Conservation (phyloP, 2,329 filamentous ascomycete genomes). For the Fusarium brevicatenulatum region DNA sequence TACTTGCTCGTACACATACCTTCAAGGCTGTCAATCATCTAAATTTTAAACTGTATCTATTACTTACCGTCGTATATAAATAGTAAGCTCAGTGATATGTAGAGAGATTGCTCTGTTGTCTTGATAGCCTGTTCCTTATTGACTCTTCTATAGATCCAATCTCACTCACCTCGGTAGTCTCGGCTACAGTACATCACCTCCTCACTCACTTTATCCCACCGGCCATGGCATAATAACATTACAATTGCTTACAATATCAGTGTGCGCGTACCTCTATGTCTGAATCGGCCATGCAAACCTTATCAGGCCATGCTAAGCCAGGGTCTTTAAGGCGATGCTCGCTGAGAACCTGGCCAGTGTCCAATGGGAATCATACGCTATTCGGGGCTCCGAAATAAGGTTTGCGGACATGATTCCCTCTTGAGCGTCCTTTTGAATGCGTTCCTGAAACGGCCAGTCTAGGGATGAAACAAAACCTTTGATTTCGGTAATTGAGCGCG, state of each 20-base stretch:
- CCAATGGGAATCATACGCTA: not conserved
- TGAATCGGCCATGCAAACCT: not conserved
- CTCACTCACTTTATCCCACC: conserved; percentile 8
- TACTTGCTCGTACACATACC: not conserved
- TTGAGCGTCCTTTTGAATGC: not conserved
- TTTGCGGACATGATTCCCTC: conserved; percentile 12
- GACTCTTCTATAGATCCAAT: not conserved
- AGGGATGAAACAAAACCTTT: not conserved
- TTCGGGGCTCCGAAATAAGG: conserved; percentile 5
- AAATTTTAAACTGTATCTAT: not conserved
- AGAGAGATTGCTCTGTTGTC: not conserved
- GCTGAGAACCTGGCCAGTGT: not conserved
- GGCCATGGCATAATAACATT: not conserved
- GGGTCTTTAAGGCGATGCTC: not conserved
- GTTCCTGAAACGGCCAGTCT: conserved; percentile 16
- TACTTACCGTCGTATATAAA: rapidly evolving
- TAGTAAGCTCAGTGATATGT: rapidly evolving
- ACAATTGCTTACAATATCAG: conserved; percentile 8
- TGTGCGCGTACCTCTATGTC: not conserved
- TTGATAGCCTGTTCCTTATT: not conserved
- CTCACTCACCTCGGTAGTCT: conserved; percentile 6
- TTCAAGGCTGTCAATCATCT: not conserved
- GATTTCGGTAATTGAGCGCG: conserved; percentile 12
- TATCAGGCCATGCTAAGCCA: not conserved
- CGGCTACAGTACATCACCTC: not conserved